Evolutionary conservation across 1,284 basidiomycete species (phyloP).

Genomic region (Boletus chippewaensis): DNA sequence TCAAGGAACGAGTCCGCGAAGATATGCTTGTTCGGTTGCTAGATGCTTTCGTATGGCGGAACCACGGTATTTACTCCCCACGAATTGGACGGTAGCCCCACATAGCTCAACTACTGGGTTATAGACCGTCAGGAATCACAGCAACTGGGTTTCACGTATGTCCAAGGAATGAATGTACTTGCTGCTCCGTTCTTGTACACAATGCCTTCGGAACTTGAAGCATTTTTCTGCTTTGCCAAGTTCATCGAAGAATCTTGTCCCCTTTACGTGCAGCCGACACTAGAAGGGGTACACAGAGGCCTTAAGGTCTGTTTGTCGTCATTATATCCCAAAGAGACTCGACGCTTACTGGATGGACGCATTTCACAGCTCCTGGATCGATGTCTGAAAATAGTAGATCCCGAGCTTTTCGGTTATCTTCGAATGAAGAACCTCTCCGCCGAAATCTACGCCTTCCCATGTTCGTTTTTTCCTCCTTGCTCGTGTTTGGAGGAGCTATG

Average conservation of each 20-base stretch:
- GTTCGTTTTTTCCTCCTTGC: conserved; percentile 43
- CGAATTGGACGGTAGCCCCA: background rate
- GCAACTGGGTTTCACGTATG: conserved; percentile 83
- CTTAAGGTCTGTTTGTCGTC: conserved; percentile 59
- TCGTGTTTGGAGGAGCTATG: conserved; percentile 2
- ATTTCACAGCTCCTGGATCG: conserved; percentile 74
- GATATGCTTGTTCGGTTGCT: conserved; percentile 93
- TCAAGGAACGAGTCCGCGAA: conserved; percentile 91
- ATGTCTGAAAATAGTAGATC: conserved; percentile 87
- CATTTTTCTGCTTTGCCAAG: conserved; percentile 90
- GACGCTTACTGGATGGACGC: background rate
- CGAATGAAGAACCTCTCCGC: conserved; percentile 93
- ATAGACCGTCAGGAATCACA: conserved; percentile 66
- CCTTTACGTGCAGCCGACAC: conserved; percentile 90
- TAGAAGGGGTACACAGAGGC: conserved; percentile 91
- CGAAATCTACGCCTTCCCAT: conserved; percentile 96
- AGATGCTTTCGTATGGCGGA: conserved; percentile 96
- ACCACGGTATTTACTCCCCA: conserved; percentile 51
- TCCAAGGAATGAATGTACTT: conserved; percentile 98
- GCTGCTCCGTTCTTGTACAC: conserved; percentile 96
- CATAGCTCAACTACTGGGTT: background rate
- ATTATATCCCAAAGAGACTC: background rate
- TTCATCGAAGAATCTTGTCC: conserved; percentile 94
- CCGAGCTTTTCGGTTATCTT: conserved; percentile 75
- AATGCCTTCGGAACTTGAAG: conserved; percentile 93